Evolutionary conservation across 495 filamentous ascomycete genomes (phyloP).

Genomic region (Collariella sp.): DNA sequence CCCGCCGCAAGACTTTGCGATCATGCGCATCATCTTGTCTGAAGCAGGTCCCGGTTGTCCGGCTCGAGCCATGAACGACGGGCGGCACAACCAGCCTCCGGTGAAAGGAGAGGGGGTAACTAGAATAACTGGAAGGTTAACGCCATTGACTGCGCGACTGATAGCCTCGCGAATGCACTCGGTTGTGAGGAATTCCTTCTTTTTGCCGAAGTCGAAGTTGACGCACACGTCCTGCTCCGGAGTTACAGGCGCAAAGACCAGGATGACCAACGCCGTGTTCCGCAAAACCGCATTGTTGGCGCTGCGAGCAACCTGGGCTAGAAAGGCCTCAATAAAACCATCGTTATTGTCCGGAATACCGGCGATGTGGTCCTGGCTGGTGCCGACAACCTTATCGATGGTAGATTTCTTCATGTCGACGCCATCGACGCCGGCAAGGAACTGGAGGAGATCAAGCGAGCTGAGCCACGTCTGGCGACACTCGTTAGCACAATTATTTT

Average conservation of each 20-base stretch:
- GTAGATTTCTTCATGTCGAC: background rate
- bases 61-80: conserved; percentile 12
- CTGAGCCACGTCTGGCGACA: conserved; percentile 28
- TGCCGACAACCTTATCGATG: conserved; percentile 4
- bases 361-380: conserved; percentile 14
- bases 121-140: conserved; percentile 9
- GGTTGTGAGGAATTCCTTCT: conserved; percentile 7
- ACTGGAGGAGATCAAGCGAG: conserved; percentile 11
- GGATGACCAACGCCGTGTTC: conserved; percentile 20
- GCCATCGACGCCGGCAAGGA: conserved; percentile 9
- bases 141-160: conserved; percentile 16
- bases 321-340: conserved; percentile 13
- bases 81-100: conserved; percentile 23
- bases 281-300: conserved; percentile 10
- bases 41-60: background rate
- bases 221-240: conserved; percentile 32
- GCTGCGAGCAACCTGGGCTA: conserved; percentile 12
- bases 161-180: conserved; percentile 12
- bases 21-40: conserved; percentile 2
- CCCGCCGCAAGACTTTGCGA: conserved; percentile 18
- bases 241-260: conserved; percentile 28
- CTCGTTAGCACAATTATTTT: background rate
- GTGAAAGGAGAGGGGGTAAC: conserved; percentile 22
- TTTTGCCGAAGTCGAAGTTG: conserved; percentile 15
- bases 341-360: conserved; percentile 14